Base-by-base conservation (phyloP, 2,329 filamentous ascomycete species). In the Aaosphaeria pasadenensis region DNA sequence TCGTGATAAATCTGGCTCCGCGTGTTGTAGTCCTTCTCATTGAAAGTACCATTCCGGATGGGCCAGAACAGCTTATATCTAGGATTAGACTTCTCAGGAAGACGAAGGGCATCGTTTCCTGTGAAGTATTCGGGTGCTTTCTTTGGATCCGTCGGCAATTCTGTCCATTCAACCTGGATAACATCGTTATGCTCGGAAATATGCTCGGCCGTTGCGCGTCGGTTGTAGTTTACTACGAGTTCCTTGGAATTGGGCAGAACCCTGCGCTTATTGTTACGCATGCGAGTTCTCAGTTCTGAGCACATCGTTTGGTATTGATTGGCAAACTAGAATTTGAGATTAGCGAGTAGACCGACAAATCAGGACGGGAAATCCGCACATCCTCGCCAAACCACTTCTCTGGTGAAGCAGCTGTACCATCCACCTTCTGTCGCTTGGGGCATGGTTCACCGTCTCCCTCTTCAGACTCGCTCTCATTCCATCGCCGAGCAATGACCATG, bases 161-260 rank as follows among this genome's bases (percentile, higher is more conserved):
- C 91, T 2, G 94, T 99, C 91, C 94, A 99, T 55, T 97, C 91
- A 44, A 97, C 87, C 56, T 94, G 87, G 58, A 95, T 78, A 0
- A 91, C 89, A 62, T 99, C 94, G 66, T 97, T 99, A 72, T 97
- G 94, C 63, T 94, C 88, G 5, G 88, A 86, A 51, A 99, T 97
- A 43, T 87, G 82, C 58, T 97, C 94, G 5, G 90, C 86, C 32
- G 88, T 84, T 1, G 85, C 88, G 42, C 89, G 83, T 45, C 88
- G 84, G 71, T 99, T 99, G 78, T 89, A 97, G 65, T 96, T 97
- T 55, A 91, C 84, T 1, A 96, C 92, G 49, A 96, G 78, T 64
- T 99, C 94, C 70, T 96, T 95, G 0, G 91, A 96, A 67, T 97
- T 97, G n/a, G 94, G 94, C 43, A 97, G 74, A 11, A 96, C 91